Base-by-base conservation (phyloP, 1,139 yeast genomes). In the Zygoascus sp. region DNA sequence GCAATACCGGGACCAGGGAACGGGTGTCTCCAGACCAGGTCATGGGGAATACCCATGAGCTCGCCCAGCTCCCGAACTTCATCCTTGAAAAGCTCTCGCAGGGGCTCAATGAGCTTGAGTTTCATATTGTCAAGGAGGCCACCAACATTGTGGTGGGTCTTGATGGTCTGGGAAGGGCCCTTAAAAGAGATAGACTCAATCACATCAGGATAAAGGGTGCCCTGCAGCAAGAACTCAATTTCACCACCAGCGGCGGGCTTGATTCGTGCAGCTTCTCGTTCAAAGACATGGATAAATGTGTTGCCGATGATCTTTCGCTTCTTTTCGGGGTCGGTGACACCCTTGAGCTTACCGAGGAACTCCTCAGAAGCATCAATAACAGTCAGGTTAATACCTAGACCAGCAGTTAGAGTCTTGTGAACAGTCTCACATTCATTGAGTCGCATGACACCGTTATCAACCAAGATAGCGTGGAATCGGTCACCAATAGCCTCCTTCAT, bases 1-100 rank as follows among this genome's bases (percentile, higher is more conserved):
- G 97, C 98, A 65, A 92, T 86, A 74, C 99, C 99, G 67, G 99
- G 99, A 66, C 99, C 99, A 63, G 99, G 99, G 96, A 92, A 92
- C 50, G 99, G 99, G 67, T 92, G 99, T 78, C 99, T 87, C 97
- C 98, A 90, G 58, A 92, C 97, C 61, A 92, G 79, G 60, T 92
- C 98, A 64, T 88, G 94, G 41, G 97, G 95, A 61, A 92, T 94
- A 47, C 96, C 97, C 74, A 92, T 74, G 48, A 94, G 73, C 72
- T 88, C 88, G 69, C 99, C 99, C 61, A 92, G 76, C 62, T 82
- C 86, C 72, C 99, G 90, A 50, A 92, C 98, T 76, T 92, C 99
- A 67, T 92, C 99, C 75, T 92, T 92, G 79, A 94, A 92, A 62
- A 92, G 79, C 75, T 92, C 99, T 72, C 99, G 84, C 67, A 92